Conservation (phyloP, 2,329 filamentous ascomycete genomes). For the Sclerotinia spermophila region DNA sequence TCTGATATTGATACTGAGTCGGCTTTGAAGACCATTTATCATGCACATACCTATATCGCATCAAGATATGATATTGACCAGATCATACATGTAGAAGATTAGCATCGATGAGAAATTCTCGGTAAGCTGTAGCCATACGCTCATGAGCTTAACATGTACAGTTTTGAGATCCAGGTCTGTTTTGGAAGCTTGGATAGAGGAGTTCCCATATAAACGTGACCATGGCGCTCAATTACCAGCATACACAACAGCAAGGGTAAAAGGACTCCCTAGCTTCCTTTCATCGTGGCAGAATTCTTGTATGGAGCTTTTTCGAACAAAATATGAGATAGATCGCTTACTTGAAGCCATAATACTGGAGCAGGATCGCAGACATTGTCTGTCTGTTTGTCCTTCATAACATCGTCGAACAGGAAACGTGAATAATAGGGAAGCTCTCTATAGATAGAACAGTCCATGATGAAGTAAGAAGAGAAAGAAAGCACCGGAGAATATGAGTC, state of each 20-base stretch:
- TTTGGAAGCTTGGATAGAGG: not conserved
- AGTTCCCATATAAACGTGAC: accelerated
- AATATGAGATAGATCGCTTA: not conserved
- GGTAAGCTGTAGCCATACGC: not conserved
- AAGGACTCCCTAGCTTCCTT: not conserved
- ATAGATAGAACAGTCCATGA: not conserved
- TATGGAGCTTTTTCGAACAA: accelerated
- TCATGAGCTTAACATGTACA: not conserved
- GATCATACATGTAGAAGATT: not conserved
- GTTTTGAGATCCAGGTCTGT: not conserved
- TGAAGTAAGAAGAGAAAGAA: not conserved
- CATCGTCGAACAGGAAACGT: not conserved
- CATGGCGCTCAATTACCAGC: not conserved
- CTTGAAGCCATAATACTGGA: accelerated
- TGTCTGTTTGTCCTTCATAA: not conserved
- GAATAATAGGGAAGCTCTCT: not conserved
- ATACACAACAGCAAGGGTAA: not conserved
- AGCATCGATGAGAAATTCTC: too few relatives aligned
- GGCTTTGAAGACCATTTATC: not conserved
- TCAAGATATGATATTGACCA: not conserved
- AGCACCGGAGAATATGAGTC: not conserved
- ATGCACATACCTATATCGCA: not conserved
- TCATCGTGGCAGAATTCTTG: not conserved
- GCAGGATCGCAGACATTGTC: accelerated
- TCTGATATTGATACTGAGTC: not conserved